A percentile compares a stretch with the other conserved stretches of the same genome.
Evolutionary conservation across 306 rosid genomes (phyloP).

Genomic region (Lupinus albus): DNA sequence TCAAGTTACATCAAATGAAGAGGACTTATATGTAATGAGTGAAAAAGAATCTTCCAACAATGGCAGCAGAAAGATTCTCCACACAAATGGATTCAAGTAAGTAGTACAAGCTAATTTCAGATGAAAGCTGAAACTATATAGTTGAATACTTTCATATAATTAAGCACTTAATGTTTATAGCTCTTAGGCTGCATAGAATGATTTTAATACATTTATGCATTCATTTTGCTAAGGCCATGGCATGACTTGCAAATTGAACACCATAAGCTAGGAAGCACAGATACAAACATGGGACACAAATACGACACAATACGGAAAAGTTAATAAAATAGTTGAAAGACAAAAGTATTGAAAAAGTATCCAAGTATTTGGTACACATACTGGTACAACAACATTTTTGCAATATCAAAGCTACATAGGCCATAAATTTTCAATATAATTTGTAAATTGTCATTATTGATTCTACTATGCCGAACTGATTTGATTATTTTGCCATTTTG

Average conservation of each 20-base stretch:
- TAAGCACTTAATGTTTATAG: too few species aligned
- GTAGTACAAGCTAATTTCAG: conserved; percentile 21
- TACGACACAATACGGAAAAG: too few species aligned
- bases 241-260: not conserved
- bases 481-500: conserved; percentile 20
- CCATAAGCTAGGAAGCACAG: not conserved
- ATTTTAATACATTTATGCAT: not conserved
- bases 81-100: conserved; percentile 59
- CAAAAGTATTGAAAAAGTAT: too few species aligned
- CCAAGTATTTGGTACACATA: too few species aligned
- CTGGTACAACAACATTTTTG: too few species aligned
- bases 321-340: too few species aligned
- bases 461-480: not conserved
- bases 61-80: conserved; percentile 59
- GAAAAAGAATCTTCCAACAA: conserved; percentile 49
- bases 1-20: conserved; percentile 38
- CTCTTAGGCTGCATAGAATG: not conserved
- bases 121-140: not conserved
- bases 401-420: too few species aligned
- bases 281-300: too few species aligned
- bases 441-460: not conserved
- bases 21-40: conserved; percentile 51
- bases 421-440: not conserved
- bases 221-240: not conserved
- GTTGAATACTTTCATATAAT: not conserved